phyloP scores from a whole-genome alignment of 148 eudicot genomes.

The Rhododendron griersonianum region DNA sequence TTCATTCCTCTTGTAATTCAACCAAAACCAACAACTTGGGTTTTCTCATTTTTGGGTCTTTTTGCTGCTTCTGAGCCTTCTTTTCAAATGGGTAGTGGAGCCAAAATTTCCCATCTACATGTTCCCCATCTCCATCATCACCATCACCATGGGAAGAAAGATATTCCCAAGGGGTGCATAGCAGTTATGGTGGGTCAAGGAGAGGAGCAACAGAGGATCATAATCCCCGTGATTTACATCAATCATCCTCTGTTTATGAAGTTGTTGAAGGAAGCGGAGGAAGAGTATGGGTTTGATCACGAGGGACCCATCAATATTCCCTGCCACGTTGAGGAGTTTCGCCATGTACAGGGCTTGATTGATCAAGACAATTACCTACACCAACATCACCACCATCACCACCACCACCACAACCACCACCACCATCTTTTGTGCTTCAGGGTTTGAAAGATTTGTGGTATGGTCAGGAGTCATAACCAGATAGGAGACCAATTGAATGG shows the following conservation, averaged over 20 bases:
- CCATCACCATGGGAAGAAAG: slow-evolving; percentile 20
- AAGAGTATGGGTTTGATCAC: slow-evolving; percentile 85
- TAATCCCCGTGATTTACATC: slow-evolving; percentile 67
- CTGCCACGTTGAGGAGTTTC: slow-evolving; percentile 76
- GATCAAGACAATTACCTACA: slow-evolving; percentile 37
- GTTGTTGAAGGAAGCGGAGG: slow-evolving; percentile 75
- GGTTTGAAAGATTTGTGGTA: slow-evolving; percentile 38
- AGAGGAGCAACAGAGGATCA: slow-evolving; percentile 65
- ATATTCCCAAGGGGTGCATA: slow-evolving; percentile 75
- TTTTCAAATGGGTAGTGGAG: slow-evolving; percentile 45
- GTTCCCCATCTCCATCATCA: slow-evolving; percentile 35
- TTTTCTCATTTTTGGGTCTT: slow-evolving; percentile 48
- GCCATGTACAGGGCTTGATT: slow-evolving; percentile 51
- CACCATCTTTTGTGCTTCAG: slow-evolving; percentile 73
- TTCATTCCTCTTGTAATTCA: background rate
- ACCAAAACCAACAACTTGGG: background rate
- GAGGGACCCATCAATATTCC: slow-evolving; percentile 82
- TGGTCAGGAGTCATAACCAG: background rate
- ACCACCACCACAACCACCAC: slow-evolving; percentile 39
- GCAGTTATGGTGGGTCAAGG: slow-evolving; percentile 74
- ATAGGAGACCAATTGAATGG: background rate
- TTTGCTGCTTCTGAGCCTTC: background rate
- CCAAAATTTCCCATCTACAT: slow-evolving; percentile 35
- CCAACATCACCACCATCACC: slow-evolving; percentile 28
- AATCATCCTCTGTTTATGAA: slow-evolving; percentile 75